Evolutionary conservation across 2,329 filamentous ascomycete species (phyloP), one percentile per base, ranked within the genome.

Genomic region (Dactylellina parvicollis): DNA sequence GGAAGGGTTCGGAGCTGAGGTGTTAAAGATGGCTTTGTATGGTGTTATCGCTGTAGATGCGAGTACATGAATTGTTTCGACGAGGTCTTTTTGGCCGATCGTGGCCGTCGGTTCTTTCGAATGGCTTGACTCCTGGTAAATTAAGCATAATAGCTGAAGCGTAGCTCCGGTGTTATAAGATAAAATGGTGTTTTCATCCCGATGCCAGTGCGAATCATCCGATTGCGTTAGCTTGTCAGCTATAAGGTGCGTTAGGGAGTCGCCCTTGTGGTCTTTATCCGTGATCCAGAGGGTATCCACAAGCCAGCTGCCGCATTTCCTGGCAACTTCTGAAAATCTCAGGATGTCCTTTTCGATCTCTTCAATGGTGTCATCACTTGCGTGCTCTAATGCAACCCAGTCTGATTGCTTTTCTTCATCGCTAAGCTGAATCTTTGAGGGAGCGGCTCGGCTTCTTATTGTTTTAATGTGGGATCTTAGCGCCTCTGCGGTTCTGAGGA

Each of bases 391-490:
- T 8, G 69, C 69, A 3, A 66, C 69, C 69, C 69, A 73, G 36
- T 73, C 69, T 0, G 69, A 73, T 16, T 60, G 40, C 26, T 73
- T 73, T 20, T 73, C 69, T n/a, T 73, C 69, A 22, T 73, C 69
- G 38, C 54, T 66, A n/a, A 73, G 69, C 12, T 73, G 69, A 22
- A 73, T 57, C 18, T 61, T 73, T 1, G 60, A 56, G 9, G 36
- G 34, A 10, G 54, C 22, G 2, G 44, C 30, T 14, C 49, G 40
- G 16, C 32, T 49, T 30, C 66, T 73, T 20, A 73, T 20, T 3
- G 26, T 56, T 54, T 73, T 47, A 32, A 73, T 54, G 20, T 73
- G 60, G 4, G 60, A 46, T 56, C 50, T 60, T 66, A 73, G 54
- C n/a, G 60, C 69, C 26, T 40, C 44, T 8, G 40, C 60, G 9